A percentile compares a stretch with the other conserved stretches of the same genome.
Conservation (phyloP, 768 basidiomycete species). For the Mrakia frigida region DNA sequence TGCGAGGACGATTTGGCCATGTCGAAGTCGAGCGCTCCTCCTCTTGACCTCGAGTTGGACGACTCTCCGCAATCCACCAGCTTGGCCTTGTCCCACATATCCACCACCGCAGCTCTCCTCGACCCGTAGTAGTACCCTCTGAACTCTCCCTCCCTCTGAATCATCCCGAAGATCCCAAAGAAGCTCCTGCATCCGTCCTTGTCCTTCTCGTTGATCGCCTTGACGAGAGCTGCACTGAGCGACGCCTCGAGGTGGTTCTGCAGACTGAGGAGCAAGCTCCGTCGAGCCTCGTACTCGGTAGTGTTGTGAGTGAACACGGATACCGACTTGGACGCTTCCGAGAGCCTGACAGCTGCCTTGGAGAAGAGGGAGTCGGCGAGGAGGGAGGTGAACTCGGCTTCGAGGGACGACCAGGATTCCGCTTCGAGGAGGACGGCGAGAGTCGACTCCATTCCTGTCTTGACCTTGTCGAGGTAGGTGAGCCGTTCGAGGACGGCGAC, state of each 20-base stretch:
- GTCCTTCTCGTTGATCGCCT: conserved; percentile 76
- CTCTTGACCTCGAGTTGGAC: conserved; percentile 2
- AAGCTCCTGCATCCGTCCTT: conserved; percentile 64
- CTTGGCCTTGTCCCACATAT: conserved; percentile 61
- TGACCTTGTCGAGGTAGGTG: conserved; percentile 75
- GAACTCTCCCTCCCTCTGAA: conserved; percentile 88
- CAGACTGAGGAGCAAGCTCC: conserved; percentile 78
- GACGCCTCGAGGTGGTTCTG: conserved; percentile 92
- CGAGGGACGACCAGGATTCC: conserved; percentile 93
- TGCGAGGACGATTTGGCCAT: conserved; percentile 10
- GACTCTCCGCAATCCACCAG: conserved; percentile 45
- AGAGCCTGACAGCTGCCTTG: conserved; percentile 75
- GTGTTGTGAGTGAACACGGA: conserved; percentile 86
- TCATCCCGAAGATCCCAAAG: conserved; percentile 80
- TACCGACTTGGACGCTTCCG: conserved; percentile 83
- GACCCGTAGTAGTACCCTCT: conserved; percentile 90
- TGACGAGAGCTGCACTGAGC: conserved; percentile 53
- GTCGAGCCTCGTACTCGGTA: conserved; percentile 73
- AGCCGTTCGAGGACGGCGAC: conserved; percentile 62
- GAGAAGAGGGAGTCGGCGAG: conserved; percentile 70
- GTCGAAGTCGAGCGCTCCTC: not conserved
- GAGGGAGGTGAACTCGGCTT: conserved; percentile 83
- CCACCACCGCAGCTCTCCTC: conserved; percentile 59
- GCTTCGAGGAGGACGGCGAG: conserved; percentile 88
- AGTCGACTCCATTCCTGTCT: conserved; percentile 77